phyloP scores from a whole-genome alignment of 495 filamentous ascomycete species.

The Thermothielavioides terrestris region DNA sequence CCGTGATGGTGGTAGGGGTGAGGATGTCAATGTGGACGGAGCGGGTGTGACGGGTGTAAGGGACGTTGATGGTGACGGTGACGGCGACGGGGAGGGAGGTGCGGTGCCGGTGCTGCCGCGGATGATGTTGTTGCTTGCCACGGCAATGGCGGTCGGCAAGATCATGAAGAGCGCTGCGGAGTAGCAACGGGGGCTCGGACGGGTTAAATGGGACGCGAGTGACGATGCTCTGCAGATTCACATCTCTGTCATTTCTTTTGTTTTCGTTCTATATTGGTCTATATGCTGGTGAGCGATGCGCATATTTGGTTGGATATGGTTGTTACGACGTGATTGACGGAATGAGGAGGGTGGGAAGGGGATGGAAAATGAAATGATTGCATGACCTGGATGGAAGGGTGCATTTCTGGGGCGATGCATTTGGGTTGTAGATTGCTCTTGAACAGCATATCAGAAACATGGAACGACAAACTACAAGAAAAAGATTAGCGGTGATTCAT shows the following conservation, averaged over 20 bases:
- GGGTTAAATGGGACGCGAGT: background rate
- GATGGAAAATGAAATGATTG: background rate
- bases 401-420: background rate
- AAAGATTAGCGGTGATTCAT: too few species aligned
- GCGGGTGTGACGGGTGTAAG: background rate
- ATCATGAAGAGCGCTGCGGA: constrained; percentile 10
- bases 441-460: too few species aligned
- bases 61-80: background rate
- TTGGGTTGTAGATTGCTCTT: background rate
- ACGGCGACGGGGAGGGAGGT: background rate
- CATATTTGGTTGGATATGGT: background rate
- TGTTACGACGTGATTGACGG: background rate
- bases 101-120: constrained; percentile 10
- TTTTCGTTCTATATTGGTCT: background rate
- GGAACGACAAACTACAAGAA: too few species aligned
- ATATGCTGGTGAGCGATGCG: background rate
- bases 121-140: constrained; percentile 24
- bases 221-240: background rate
- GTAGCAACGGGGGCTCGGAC: background rate
- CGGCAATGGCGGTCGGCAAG: constrained; percentile 17
- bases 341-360: background rate
- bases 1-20: background rate
- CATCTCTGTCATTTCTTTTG: background rate
- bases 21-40: background rate
- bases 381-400: background rate